Evolutionary conservation across 2,329 filamentous ascomycete genomes (phyloP).

Genomic region (Stachybotrys elegans): DNA sequence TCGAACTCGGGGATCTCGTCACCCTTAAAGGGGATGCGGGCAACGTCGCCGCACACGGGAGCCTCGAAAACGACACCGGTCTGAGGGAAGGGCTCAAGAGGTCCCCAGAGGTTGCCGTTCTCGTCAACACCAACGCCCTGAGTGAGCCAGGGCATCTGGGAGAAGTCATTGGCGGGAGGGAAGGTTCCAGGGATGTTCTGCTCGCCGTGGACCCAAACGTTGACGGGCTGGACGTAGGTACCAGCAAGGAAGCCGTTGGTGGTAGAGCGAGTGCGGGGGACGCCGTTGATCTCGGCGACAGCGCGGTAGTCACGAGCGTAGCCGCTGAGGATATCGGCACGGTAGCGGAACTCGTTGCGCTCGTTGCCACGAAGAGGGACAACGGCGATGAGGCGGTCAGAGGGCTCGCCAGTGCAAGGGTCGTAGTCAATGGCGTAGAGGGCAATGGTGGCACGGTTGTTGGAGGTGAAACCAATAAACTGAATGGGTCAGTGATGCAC

Average conservation of each 20-base stretch:
- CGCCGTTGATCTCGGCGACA: conserved; percentile 26
- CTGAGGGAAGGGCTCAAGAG: conserved; percentile 31
- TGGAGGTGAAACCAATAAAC: conserved; percentile 29
- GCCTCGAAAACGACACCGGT: conserved; percentile 25
- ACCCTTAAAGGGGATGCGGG: not conserved
- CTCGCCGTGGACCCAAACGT: conserved; percentile 28
- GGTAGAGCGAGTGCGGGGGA: conserved; percentile 21
- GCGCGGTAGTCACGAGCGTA: conserved; percentile 31
- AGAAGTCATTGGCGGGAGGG: conserved; percentile 28
- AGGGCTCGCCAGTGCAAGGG: conserved; percentile 28
- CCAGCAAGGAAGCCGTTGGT: conserved; percentile 28
- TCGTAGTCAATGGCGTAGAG: conserved; percentile 31
- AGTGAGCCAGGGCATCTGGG: conserved; percentile 28
- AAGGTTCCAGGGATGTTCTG: conserved; percentile 26
- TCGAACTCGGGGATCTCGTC: no score
- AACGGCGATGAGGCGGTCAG: conserved; percentile 27
- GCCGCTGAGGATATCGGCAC: conserved; percentile 22
- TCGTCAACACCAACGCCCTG: conserved; percentile 27
- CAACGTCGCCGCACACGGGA: not conserved
- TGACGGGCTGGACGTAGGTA: conserved; percentile 29
- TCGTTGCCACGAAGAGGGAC: conserved; percentile 23
- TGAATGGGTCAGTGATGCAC: conserved; percentile 4
- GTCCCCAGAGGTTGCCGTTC: conserved; percentile 29
- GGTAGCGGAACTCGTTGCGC: conserved; percentile 29
- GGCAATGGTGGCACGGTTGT: conserved; percentile 23